These are phyloP conservation scores for Pyronema domesticum DNA, from an alignment of 495 filamentous ascomycete species.

Conservation along the genomic window DNA sequence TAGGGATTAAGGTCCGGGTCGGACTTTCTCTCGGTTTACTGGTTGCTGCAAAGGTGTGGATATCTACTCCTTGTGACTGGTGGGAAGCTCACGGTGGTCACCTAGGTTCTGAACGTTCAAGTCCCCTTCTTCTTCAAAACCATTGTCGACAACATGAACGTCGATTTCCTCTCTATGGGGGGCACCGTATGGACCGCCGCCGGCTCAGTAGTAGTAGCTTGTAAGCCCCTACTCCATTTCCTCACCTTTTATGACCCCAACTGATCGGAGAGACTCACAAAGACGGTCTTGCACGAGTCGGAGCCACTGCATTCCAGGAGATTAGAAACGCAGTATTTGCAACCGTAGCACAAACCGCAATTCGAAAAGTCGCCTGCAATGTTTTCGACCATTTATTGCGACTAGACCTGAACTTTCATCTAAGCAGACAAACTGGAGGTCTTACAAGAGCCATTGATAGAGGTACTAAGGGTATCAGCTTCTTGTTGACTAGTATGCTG, in stretches of 20 bases:
- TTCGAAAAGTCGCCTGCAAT: conserved; percentile 72
- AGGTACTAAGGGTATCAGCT: conserved; percentile 95
- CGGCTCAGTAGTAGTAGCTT: conserved; percentile 78
- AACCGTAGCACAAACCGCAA: conserved; percentile 90
- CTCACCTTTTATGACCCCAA: neutral
- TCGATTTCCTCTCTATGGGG: conserved; percentile 66
- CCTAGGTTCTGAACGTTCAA: conserved; percentile 77
- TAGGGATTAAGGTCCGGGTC: conserved; percentile 36
- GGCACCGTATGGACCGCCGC: conserved; percentile 78
- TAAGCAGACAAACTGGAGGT: conserved; percentile 84
- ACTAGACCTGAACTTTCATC: conserved; percentile 83
- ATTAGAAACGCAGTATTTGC: conserved; percentile 90
- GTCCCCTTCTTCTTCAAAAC: conserved; percentile 97
- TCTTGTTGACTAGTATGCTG: conserved; percentile 90
- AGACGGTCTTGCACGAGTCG: conserved; percentile 77
- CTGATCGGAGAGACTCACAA: conserved; percentile 3
- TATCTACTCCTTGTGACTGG: neutral
- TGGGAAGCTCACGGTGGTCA: neutral
- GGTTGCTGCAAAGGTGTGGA: conserved; percentile 56
- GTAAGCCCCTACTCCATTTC: conserved; percentile 29
- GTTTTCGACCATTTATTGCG: conserved; percentile 82
- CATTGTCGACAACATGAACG: conserved; percentile 93
- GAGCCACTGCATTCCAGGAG: conserved; percentile 76
- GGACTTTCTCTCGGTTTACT: conserved; percentile 62
- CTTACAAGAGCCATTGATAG: conserved; percentile 88